Percentiles rank a stretch among this genome's conserved stretches.
Conservation (phyloP, 2,329 filamentous ascomycete species). For the Coniochaeta ligniaria region DNA sequence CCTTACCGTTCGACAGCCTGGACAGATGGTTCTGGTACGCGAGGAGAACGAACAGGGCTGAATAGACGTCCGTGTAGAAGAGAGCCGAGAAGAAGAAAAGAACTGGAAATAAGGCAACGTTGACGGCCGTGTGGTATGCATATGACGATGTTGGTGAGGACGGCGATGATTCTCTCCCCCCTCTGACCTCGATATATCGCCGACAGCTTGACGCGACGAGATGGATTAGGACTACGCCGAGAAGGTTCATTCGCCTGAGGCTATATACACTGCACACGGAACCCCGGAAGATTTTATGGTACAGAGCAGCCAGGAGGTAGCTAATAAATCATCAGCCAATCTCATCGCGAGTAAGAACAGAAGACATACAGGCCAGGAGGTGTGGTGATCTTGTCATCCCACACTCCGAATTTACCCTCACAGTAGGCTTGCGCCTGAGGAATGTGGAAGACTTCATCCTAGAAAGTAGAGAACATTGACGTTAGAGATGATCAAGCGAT, state of each 20-base stretch:
- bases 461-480: background rate
- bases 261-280: slow-evolving; percentile 29
- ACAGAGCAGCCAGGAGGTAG: slow-evolving; percentile 38
- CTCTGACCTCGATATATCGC: slow-evolving; percentile 38
- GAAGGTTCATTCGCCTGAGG: slow-evolving; percentile 42
- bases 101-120: slow-evolving; percentile 78
- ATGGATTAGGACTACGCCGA: slow-evolving; percentile 33
- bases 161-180: slow-evolving; percentile 13
- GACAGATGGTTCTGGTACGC: slow-evolving; percentile 54
- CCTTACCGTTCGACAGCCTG: slow-evolving; percentile 25
- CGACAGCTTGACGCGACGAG: slow-evolving; percentile 44
- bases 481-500: background rate
- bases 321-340: slow-evolving; percentile 20
- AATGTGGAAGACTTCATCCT: slow-evolving; percentile 87
- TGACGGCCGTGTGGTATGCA: slow-evolving; percentile 59
- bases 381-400: slow-evolving; percentile 97
- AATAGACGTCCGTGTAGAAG: slow-evolving; percentile 91
- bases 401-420: slow-evolving; percentile 61
- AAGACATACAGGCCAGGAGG: slow-evolving; percentile 70
- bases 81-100: slow-evolving; percentile 94
- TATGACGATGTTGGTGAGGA: slow-evolving; percentile 23
- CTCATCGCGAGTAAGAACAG: slow-evolving; percentile 2
- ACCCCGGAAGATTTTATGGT: slow-evolving; percentile 21
- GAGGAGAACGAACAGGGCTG: slow-evolving; percentile 66
- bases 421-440: slow-evolving; percentile 90